Evolutionary conservation across 768 basidiomycete genomes (phyloP).

Genomic region (Trametes cingulata): DNA sequence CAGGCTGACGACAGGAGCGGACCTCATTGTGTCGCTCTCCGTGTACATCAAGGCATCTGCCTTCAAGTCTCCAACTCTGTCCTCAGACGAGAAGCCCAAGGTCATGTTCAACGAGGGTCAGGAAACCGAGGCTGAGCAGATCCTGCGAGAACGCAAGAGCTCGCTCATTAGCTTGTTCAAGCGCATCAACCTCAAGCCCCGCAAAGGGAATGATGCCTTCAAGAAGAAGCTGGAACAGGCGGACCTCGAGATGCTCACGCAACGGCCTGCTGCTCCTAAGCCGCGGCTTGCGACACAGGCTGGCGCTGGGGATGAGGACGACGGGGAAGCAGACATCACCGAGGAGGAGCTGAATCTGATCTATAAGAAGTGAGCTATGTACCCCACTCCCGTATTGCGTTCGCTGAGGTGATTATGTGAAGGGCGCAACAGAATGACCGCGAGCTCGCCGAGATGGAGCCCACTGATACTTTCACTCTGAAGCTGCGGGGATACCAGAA

Average conservation of each 20-base stretch:
- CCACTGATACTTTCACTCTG: slow-evolving; percentile 72
- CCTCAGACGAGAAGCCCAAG: slow-evolving; percentile 35
- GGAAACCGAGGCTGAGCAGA: slow-evolving; percentile 78
- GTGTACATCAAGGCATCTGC: slow-evolving; percentile 70
- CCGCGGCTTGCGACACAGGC: slow-evolving; percentile 7
- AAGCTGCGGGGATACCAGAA: slow-evolving; percentile 88
- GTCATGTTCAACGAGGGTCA: slow-evolving; percentile 71
- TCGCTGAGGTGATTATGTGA: slow-evolving; percentile 1
- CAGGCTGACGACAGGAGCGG: slow-evolving; percentile 69
- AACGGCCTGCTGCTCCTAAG: slow-evolving; percentile 32
- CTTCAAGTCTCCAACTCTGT: slow-evolving; percentile 52
- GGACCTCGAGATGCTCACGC: slow-evolving; percentile 42
- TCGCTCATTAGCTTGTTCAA: slow-evolving; percentile 76
- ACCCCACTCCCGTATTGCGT: neutral
- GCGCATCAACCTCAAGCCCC: slow-evolving; percentile 66
- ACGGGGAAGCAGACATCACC: slow-evolving; percentile 75
- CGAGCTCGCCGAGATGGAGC: slow-evolving; percentile 78
- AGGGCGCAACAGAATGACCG: slow-evolving; percentile 87
- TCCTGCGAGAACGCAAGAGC: slow-evolving; percentile 77
- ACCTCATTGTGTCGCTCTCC: slow-evolving; percentile 74
- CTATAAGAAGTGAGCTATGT: slow-evolving; percentile 66
- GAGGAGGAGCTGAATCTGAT: slow-evolving; percentile 82
- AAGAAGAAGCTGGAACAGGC: slow-evolving; percentile 37
- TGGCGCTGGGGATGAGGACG: slow-evolving; percentile 80
- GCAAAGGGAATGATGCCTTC: slow-evolving; percentile 25